A percentile compares a stretch with the other conserved stretches of the same genome.
phyloP scores from a whole-genome alignment of 106 monocot species.

The Ottelia alismoides region DNA sequence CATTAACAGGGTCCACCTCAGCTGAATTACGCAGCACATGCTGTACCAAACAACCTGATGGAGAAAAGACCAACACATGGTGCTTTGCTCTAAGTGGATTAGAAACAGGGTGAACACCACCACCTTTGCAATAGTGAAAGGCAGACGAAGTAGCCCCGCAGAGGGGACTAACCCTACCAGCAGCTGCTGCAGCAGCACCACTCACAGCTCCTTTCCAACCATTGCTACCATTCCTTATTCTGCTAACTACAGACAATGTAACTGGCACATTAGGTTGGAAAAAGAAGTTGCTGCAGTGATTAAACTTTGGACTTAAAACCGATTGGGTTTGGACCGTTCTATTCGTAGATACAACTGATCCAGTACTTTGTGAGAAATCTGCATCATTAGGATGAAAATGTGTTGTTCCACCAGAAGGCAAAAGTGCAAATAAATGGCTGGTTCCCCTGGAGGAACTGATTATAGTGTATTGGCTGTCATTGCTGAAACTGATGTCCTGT shows the following conservation, averaged over 20 bases:
- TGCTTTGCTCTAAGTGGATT: constrained; percentile 30
- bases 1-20: constrained; percentile 30
- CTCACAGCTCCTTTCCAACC: constrained; percentile 73
- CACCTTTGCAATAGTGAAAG: constrained; percentile 54
- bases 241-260: constrained; percentile 62
- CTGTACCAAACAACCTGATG: constrained; percentile 74
- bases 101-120: constrained; percentile 16
- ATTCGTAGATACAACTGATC: constrained; percentile 10
- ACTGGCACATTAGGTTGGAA: constrained; percentile 39
- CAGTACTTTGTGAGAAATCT: constrained; percentile 9
- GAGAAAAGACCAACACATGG: constrained; percentile 75
- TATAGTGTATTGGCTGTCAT: constrained; percentile 90
- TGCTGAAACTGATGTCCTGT: constrained; percentile 92
- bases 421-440: constrained; percentile 77
- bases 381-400: constrained; percentile 22
- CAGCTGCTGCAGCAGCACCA: constrained; percentile 74
- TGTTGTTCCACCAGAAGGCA: constrained; percentile 27
- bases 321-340: constrained; percentile 9
- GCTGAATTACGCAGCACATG: constrained; percentile 45
- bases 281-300: constrained; percentile 21
- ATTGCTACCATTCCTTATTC: constrained; percentile 78
- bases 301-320: constrained; percentile 10
- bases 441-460: constrained; percentile 94
- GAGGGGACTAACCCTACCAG: constrained; percentile 52
- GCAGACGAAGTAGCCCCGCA: constrained; percentile 81